Conservation (phyloP, 78 protist genomes). For the Dictyostelium brefeldianum region DNA sequence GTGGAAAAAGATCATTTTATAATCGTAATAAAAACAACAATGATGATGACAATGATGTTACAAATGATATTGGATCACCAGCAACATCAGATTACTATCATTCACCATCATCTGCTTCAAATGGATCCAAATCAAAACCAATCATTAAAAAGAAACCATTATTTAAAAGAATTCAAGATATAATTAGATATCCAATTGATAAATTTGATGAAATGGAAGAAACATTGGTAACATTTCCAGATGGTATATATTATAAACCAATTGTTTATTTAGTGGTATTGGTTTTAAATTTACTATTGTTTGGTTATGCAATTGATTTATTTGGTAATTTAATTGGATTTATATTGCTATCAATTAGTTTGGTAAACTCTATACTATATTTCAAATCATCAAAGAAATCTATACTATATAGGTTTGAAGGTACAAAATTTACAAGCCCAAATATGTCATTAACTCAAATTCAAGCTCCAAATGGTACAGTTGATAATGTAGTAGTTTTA, state of each 20-base stretch:
- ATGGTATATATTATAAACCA: conserved; percentile 3
- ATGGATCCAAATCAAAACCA: not conserved
- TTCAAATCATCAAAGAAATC: conserved; percentile 9
- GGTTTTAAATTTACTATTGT: conserved; percentile 19
- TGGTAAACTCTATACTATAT: conserved; percentile 7
- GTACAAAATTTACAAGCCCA: conserved; percentile 17
- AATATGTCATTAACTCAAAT: conserved; percentile 37
- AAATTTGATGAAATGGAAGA: conserved; percentile 49
- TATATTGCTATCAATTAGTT: not conserved
- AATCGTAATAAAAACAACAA: not conserved
- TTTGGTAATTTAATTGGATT: conserved; percentile 18
- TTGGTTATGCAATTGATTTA: conserved; percentile 34
- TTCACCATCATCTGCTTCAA: not conserved
- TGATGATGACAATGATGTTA: not conserved
- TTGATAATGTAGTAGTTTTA: conserved; percentile 42
- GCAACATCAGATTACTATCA: conserved; percentile 2
- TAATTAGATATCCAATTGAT: conserved; percentile 33
- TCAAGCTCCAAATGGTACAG: conserved; percentile 29
- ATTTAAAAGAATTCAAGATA: conserved; percentile 9
- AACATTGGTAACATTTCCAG: not conserved
- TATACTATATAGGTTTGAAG: conserved; percentile 24
- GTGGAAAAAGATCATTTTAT: not conserved
- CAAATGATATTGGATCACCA: not conserved
- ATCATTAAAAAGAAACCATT: conserved; percentile 1
- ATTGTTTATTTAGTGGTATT: not conserved